Base-by-base conservation (phyloP, 2,329 filamentous ascomycete species). In the Hypoxylon sp. region DNA sequence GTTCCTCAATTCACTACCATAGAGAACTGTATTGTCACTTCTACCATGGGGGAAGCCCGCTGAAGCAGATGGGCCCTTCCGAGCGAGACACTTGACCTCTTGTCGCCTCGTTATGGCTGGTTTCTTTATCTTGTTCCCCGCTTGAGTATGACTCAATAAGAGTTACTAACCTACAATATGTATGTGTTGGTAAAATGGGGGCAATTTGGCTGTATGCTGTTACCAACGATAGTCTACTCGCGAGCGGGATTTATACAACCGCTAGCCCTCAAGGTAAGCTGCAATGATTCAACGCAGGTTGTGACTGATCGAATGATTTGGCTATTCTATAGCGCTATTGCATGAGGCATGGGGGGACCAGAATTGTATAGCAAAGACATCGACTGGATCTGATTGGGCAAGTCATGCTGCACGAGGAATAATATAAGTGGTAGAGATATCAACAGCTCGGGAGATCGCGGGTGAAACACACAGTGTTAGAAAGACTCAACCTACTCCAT, bases 361-460 rank as follows among this genome's bases (percentile, higher is more conserved):
- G n/a, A 42, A 42, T n/a, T 42, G 14, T 40, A 31, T 31, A 44
- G 17, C 53, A 56, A 42, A 35, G 20, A 46, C 17, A 17, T 48
- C 27, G 37, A 13, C 31, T 27, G 14, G 17, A 25, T 10, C 14
- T 46, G 8, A 58, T 58, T 58, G 44, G 61, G 5, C 2, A 6
- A 10, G 10, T 14, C 14, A 33, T 20, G 33, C 20, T 51, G 48
- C 22, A n/a, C 31, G 6, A 48, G 35, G 44, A 44, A n/a, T 11
- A 37, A 31, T 42, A 14, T 51, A 50, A 60, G 46, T 53, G 33
- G 57, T 25, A 53, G 42, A 51, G 22, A 55, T 49, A 49, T 22
- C 54, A 46, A 33, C 50, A 30, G 22, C 35, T 68, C 64, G 64
- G 64, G 48, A 60, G 49, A 68, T 68, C 55, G 55, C 64, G 64